A percentile compares a stretch with the other conserved stretches of the same genome.
Evolutionary conservation across 148 eudicot genomes (phyloP).

Genomic region (Amaranthus hypochondriacus): DNA sequence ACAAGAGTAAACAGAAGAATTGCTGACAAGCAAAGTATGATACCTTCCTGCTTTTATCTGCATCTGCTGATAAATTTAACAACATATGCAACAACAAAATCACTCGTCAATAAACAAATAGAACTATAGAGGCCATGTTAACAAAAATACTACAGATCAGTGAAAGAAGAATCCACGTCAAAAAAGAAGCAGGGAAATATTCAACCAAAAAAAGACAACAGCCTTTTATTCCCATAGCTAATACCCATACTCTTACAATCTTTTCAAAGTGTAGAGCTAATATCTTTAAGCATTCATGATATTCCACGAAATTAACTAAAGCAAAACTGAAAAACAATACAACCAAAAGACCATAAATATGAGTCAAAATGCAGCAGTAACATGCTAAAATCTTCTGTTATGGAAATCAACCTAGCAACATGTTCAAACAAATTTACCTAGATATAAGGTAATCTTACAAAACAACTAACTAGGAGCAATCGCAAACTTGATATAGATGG

Average conservation of each 20-base stretch:
- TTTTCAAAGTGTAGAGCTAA: background rate
- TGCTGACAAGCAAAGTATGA: slow-evolving; percentile 76
- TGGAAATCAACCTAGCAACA: background rate
- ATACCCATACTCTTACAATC: too few species aligned
- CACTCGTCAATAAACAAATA: background rate
- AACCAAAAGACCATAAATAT: background rate
- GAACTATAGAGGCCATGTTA: background rate
- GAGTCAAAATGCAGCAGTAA: too few species aligned
- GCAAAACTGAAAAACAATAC: background rate
- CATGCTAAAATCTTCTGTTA: background rate
- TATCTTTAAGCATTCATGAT: background rate
- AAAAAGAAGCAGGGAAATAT: too few species aligned
- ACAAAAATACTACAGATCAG: background rate
- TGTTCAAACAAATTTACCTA: background rate
- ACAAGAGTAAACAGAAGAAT: slow-evolving; percentile 77
- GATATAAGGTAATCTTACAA: background rate
- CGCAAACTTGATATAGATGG: background rate
- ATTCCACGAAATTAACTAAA: background rate
- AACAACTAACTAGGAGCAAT: background rate
- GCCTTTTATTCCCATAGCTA: background rate
- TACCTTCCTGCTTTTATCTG: slow-evolving; percentile 90
- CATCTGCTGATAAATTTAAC: slow-evolving; percentile 54
- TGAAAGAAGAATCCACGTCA: background rate
- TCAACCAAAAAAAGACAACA: too few species aligned
- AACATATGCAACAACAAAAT: slow-evolving; percentile 11